phyloP scores from a whole-genome alignment of 73 alveolate genomes.

The Breviolum minutum region DNA sequence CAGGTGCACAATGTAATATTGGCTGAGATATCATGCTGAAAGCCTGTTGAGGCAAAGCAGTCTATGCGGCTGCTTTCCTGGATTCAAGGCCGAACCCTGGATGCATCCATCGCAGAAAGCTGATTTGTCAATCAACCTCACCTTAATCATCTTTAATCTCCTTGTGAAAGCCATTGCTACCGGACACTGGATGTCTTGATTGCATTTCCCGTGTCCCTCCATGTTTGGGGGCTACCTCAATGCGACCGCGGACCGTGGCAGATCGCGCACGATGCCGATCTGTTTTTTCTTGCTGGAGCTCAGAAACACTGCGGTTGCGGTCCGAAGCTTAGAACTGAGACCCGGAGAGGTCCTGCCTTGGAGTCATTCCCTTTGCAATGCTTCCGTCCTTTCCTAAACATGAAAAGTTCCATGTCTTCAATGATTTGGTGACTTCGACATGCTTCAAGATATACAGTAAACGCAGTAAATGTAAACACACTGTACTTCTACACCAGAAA shows the following conservation, averaged over 20 bases:
- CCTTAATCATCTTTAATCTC: neutral
- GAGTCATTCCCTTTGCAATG: no score
- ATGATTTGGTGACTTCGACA: no score
- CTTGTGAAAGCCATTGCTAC: neutral
- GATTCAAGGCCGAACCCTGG: constrained; percentile 14
- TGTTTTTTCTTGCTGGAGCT: constrained; percentile 13
- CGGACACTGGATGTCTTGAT: neutral
- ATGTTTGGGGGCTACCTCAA: no score
- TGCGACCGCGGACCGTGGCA: neutral
- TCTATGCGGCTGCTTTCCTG: constrained; percentile 25
- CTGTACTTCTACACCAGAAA: no score
- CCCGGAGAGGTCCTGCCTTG: neutral
- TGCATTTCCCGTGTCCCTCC: no score
- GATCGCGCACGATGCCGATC: neutral
- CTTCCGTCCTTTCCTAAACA: no score
- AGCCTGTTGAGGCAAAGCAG: neutral
- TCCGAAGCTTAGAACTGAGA: neutral
- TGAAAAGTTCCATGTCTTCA: no score
- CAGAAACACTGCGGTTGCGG: constrained; percentile 23
- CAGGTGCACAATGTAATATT: no score
- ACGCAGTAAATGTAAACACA: no score
- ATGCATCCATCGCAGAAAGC: neutral
- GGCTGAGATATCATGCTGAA: no score
- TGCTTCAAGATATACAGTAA: no score
- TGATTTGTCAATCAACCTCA: neutral